These are phyloP conservation scores for Eragrostis tef DNA, from an alignment of 202 grass and related monocot species.

Conservation along the genomic window DNA sequence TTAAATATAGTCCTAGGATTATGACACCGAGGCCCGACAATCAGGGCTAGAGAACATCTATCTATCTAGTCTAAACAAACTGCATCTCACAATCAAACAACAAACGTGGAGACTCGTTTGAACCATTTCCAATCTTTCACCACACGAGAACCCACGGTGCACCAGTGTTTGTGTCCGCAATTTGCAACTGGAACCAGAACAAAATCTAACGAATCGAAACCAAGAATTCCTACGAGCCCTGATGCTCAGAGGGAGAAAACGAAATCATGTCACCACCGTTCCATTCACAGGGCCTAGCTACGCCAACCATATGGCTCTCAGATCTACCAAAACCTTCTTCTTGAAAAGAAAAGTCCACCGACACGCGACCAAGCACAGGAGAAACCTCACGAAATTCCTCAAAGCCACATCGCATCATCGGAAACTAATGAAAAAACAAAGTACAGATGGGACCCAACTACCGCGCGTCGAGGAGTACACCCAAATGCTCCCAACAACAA, in stretches of 20 bases:
- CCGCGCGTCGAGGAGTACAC: neutral
- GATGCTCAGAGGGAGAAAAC: neutral
- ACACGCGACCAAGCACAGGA: neutral
- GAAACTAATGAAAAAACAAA: neutral
- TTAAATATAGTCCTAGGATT: constrained; percentile 4
- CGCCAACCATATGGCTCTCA: neutral
- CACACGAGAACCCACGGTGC: neutral
- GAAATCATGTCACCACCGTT: neutral
- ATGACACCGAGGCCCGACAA: neutral
- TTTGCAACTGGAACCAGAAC: neutral
- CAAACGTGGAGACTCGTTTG: neutral
- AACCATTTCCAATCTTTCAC: neutral
- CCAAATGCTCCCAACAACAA: constrained; percentile 1
- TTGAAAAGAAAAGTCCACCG: neutral
- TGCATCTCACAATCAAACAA: neutral
- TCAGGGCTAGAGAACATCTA: neutral
- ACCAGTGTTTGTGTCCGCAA: neutral
- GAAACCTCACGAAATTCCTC: neutral
- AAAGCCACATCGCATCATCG: neutral
- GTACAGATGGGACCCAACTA: constrained; percentile 10
- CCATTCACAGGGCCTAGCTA: neutral
- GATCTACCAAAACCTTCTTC: constrained; percentile 20
- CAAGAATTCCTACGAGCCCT: too few species aligned
- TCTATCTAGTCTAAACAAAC: neutral
- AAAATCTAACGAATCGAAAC: neutral